Percentiles rank a stretch among this genome's conserved stretches.
Evolutionary conservation across 345 rosid genomes (phyloP).

Genomic region (Garcia nutans): DNA sequence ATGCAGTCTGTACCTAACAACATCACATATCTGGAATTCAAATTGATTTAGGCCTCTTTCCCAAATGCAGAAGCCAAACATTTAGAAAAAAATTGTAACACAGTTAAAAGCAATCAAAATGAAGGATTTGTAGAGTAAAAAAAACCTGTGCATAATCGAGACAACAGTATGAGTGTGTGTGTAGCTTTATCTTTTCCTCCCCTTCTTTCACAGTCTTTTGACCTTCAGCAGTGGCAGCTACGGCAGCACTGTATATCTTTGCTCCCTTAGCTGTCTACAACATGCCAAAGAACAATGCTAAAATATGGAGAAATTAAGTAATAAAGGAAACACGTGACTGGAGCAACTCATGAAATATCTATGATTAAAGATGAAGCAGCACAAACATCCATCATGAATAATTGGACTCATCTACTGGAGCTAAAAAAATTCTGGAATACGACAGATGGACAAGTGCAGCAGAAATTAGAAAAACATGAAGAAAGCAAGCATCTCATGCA

Average conservation of each 20-base stretch:
- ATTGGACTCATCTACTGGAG: neutral
- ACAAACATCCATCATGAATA: neutral
- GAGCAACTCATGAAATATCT: neutral
- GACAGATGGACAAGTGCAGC: neutral
- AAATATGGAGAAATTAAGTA: neutral
- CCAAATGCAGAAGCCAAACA: slow-evolving; percentile 15
- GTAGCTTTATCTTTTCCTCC: slow-evolving; percentile 83
- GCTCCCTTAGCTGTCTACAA: slow-evolving; percentile 85
- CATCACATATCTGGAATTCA: slow-evolving; percentile 69
- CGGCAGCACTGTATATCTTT: slow-evolving; percentile 72
- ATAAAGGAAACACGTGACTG: neutral
- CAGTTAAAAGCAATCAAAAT: slow-evolving; percentile 4
- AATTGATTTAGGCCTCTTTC: slow-evolving; percentile 21
- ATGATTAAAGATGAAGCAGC: neutral
- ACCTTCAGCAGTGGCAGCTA: slow-evolving; percentile 67
- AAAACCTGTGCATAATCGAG: slow-evolving; percentile 82
- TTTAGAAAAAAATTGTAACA: neutral
- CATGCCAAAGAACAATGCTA: neutral
- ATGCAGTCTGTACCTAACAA: slow-evolving; percentile 69
- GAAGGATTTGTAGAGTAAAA: slow-evolving; percentile 3
- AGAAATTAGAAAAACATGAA: neutral
- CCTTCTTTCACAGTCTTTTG: slow-evolving; percentile 43
- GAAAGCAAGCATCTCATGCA: neutral
- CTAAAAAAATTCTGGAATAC: neutral
- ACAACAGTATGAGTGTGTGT: slow-evolving; percentile 88